These are phyloP conservation scores for Suillus placidus DNA, from an alignment of 768 basidiomycete genomes.

Conservation along the genomic window DNA sequence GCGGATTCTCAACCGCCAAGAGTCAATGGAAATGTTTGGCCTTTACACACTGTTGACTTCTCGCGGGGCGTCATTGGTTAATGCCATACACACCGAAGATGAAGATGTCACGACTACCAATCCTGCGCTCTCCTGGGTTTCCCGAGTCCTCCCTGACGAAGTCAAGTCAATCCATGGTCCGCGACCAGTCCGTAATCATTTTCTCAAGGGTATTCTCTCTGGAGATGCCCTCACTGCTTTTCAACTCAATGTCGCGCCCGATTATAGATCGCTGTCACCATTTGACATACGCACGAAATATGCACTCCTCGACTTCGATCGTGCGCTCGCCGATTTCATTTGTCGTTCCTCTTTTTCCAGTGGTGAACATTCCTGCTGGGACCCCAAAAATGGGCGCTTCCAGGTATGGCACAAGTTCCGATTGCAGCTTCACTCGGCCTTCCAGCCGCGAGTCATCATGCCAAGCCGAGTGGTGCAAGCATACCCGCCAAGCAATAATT, in stretches of 20 bases:
- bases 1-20: slow-evolving; percentile 31
- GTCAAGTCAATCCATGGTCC: slow-evolving; percentile 8
- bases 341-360: background rate
- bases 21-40: slow-evolving; percentile 33
- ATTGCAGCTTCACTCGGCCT: background rate
- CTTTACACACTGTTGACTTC: slow-evolving; percentile 7
- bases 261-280: slow-evolving; percentile 20
- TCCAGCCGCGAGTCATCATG: background rate
- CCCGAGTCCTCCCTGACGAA: background rate
- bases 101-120: background rate
- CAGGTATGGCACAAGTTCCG: background rate
- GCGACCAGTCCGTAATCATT: background rate
- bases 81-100: background rate
- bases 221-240: slow-evolving; percentile 14
- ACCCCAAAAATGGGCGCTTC: background rate
- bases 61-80: background rate
- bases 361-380: background rate
- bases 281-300: slow-evolving; percentile 23
- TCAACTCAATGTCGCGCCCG: slow-evolving; percentile 27
- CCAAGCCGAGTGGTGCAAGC: background rate
- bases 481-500: background rate
- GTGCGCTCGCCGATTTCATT: slow-evolving; percentile 25
- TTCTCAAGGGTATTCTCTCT: background rate
- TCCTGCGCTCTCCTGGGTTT: background rate
- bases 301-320: slow-evolving; percentile 28